Percentiles rank a stretch among this genome's conserved stretches.
phyloP scores from a whole-genome alignment of 2,329 filamentous ascomycete genomes.

The Microthyrium microscopicum region DNA sequence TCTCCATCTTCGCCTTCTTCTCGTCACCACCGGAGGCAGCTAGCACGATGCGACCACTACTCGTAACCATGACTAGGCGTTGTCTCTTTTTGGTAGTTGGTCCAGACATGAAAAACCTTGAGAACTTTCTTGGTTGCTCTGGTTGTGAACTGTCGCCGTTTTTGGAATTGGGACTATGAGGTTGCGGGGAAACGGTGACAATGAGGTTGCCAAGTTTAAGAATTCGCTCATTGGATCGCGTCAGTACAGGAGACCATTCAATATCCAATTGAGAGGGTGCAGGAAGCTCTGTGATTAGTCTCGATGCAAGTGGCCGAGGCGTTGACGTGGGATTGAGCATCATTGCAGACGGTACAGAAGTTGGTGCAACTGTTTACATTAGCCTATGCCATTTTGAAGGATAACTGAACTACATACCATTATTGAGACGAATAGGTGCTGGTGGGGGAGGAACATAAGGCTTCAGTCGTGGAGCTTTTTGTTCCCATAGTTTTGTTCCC shows the following conservation, averaged over 20 bases:
- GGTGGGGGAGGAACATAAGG: constrained; percentile 63
- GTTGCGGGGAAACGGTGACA: constrained; percentile 62
- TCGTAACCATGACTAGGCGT: constrained; percentile 86
- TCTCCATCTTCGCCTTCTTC: constrained; percentile 84
- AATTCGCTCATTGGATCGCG: constrained; percentile 80
- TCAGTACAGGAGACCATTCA: constrained; percentile 94
- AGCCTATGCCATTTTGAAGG: background rate
- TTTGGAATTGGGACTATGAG: constrained; percentile 50
- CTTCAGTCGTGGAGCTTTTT: constrained; percentile 74
- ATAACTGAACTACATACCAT: constrained; percentile 18
- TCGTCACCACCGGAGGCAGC: constrained; percentile 86
- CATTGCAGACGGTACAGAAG: background rate
- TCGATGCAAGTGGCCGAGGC: constrained; percentile 10
- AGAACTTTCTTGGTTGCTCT: constrained; percentile 58
- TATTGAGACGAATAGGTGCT: constrained; percentile 43
- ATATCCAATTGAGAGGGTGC: constrained; percentile 96
- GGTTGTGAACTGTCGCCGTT: constrained; percentile 44
- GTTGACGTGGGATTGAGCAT: background rate
- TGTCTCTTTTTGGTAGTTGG: constrained; percentile 85
- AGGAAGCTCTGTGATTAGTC: constrained; percentile 85
- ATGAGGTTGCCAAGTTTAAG: constrained; percentile 83
- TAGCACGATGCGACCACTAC: constrained; percentile 74
- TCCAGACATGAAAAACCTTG: constrained; percentile 84
- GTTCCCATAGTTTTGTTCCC: constrained; percentile 73
- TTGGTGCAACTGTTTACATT: background rate